Conservation (phyloP, 257 asterid genomes). For the Paulownia fortunei region DNA sequence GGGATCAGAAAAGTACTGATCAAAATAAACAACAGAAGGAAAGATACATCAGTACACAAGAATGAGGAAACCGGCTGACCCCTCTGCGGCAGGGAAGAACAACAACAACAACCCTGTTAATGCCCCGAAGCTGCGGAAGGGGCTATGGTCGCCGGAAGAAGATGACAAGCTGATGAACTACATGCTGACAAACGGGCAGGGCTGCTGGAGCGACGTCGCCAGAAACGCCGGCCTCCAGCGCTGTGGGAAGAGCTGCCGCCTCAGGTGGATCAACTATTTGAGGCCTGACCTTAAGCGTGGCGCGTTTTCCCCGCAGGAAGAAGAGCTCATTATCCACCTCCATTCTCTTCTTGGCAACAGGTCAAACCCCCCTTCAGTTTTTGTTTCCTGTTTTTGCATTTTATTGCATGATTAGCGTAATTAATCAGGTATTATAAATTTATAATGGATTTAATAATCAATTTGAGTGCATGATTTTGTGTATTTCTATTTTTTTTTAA, state of each 20-base stretch:
- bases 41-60: not conserved
- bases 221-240: constrained; percentile 63
- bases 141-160: constrained; percentile 71
- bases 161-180: constrained; percentile 62
- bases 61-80: constrained; percentile 59
- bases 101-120: not conserved
- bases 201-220: constrained; percentile 71
- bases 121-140: constrained; percentile 51
- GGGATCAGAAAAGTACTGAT: not conserved
- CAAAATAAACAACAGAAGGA: not conserved
- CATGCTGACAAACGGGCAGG: constrained; percentile 65
- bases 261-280: constrained; percentile 65
- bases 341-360: constrained; percentile 75
- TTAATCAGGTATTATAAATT: not conserved
- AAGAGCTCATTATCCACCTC: constrained; percentile 60
- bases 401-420: not conserved
- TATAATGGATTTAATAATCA: too few species aligned
- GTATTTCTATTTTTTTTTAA: too few species aligned
- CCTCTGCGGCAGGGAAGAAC: constrained; percentile 22
- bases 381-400: not conserved
- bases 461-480: too few species aligned
- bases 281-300: constrained; percentile 72
- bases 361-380: constrained; percentile 19
- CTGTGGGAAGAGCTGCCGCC: constrained; percentile 69
- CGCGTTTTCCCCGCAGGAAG: constrained; percentile 64